These are phyloP conservation scores for Murraya koenigii DNA, from an alignment of 345 rosid genomes.

Conservation along the genomic window DNA sequence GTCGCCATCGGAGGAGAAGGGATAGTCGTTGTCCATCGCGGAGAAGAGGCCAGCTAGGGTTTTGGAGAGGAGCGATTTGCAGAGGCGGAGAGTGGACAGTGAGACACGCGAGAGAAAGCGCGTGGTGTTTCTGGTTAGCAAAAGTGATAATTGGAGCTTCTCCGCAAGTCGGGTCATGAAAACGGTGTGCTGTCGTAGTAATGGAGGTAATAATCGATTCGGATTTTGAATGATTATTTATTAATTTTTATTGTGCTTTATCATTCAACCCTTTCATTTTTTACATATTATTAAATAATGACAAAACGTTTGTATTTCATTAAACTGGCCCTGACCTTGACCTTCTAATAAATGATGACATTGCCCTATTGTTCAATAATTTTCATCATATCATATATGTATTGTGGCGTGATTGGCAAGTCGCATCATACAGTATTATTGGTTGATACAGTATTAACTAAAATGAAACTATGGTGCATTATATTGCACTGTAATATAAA, in stretches of 20 bases:
- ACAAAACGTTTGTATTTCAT: no score
- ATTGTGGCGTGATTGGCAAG: no score
- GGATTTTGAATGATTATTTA: neutral
- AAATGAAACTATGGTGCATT: no score
- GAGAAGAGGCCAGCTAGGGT: constrained; percentile 14
- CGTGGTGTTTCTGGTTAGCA: constrained; percentile 17
- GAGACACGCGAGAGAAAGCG: constrained; percentile 32
- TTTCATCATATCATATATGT: no score
- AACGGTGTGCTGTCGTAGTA: neutral
- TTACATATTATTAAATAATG: no score
- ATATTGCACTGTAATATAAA: no score
- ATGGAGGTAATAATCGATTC: neutral
- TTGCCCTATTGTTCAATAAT: no score
- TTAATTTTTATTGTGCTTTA: neutral
- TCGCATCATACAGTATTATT: no score
- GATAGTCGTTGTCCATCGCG: constrained; percentile 25
- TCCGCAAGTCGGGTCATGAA: constrained; percentile 18
- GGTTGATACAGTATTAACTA: no score
- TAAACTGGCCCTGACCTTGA: neutral
- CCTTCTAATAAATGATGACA: neutral
- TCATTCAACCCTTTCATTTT: neutral
- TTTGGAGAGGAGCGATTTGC: constrained; percentile 22
- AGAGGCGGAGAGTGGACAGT: constrained; percentile 20
- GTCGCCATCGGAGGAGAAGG: constrained; percentile 28
- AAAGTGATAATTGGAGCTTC: constrained; percentile 16